phyloP scores from a whole-genome alignment of 495 filamentous ascomycete genomes.

The Penicillium coprophilum region DNA sequence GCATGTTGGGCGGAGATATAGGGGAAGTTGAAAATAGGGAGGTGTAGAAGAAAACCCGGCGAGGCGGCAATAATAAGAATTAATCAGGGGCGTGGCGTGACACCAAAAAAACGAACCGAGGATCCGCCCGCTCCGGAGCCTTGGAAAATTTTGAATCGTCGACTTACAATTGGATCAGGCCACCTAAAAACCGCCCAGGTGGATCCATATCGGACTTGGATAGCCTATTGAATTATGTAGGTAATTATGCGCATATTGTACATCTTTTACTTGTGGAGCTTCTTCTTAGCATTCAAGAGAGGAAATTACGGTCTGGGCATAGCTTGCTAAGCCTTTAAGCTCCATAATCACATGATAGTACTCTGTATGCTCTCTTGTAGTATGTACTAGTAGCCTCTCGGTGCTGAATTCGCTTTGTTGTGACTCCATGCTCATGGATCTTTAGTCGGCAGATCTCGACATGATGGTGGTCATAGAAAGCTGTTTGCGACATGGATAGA shows the following conservation, averaged over 20 bases:
- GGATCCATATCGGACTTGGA: neutral
- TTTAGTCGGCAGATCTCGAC: neutral
- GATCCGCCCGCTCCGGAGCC: conserved; percentile 13
- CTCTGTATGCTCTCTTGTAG: no score
- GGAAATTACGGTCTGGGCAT: neutral
- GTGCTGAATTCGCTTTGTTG: no score
- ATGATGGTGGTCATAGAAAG: neutral
- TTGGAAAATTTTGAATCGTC: conserved; percentile 4
- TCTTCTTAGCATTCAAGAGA: neutral
- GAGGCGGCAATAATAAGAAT: conserved; percentile 1
- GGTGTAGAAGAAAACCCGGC: neutral
- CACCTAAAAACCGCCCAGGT: neutral
- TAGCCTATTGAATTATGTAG: neutral
- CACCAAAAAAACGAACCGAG: conserved; percentile 1
- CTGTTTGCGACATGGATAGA: neutral
- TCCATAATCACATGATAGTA: no score
- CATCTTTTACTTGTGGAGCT: neutral
- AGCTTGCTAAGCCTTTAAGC: neutral
- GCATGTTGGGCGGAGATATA: conserved; percentile 34
- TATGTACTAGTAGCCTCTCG: no score
- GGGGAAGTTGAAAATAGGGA: neutral
- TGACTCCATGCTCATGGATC: no score
- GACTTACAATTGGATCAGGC: conserved; percentile 4
- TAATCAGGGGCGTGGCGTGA: conserved; percentile 13
- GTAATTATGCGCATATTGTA: neutral